Conservation (phyloP, 2,329 filamentous ascomycete species). For the Sporothrix brasiliensis region DNA sequence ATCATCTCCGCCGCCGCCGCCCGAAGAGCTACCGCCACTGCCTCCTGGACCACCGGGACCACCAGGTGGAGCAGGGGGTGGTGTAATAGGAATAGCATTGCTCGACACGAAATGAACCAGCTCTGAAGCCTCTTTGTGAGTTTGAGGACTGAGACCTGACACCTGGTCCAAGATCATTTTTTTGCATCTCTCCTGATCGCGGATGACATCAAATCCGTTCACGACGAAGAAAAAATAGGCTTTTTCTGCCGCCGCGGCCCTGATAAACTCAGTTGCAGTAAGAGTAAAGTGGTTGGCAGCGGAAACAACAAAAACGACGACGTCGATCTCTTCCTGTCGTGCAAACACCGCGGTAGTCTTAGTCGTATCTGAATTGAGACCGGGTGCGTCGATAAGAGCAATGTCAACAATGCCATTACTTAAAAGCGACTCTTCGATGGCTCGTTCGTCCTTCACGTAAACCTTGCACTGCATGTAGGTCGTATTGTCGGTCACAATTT, state of each 20-base stretch:
- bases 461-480: slow-evolving; percentile 95
- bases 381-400: slow-evolving; percentile 93
- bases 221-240: slow-evolving; percentile 99
- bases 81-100: slow-evolving; percentile 81
- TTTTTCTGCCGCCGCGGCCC: slow-evolving; percentile 92
- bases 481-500: slow-evolving; percentile 85
- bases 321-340: slow-evolving; percentile 96
- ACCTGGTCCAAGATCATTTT: slow-evolving; percentile 94
- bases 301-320: slow-evolving; percentile 97
- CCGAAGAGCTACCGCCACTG: slow-evolving; percentile 56
- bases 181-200: slow-evolving; percentile 86
- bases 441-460: slow-evolving; percentile 86
- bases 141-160: slow-evolving; percentile 81
- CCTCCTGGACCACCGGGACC: slow-evolving; percentile 58
- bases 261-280: slow-evolving; percentile 96
- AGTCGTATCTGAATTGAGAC: slow-evolving; percentile 91
- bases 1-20: slow-evolving; percentile 58
- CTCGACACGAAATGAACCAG: slow-evolving; percentile 98
- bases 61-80: slow-evolving; percentile 59
- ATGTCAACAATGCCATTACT: slow-evolving; percentile 99
- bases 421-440: slow-evolving; percentile 88
- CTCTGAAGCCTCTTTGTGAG: slow-evolving; percentile 88
- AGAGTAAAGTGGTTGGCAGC: slow-evolving; percentile 97
- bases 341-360: slow-evolving; percentile 98
- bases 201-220: slow-evolving; percentile 93